phyloP scores from a whole-genome alignment of 1,139 yeast species.

The Trichomonascaceae sp. region DNA sequence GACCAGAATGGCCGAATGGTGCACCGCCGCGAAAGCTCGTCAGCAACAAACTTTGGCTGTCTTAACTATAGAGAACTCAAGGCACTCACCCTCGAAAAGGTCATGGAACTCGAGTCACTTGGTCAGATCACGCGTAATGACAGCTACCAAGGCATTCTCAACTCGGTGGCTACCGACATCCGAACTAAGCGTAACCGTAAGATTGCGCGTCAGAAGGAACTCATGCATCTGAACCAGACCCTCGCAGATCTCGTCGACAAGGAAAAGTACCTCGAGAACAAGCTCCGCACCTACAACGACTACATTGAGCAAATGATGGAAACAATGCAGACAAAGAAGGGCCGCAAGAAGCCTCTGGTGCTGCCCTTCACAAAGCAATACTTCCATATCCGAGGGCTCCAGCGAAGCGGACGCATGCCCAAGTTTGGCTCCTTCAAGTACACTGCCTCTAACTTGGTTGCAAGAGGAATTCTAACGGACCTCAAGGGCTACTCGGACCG shows the following conservation, averaged over 20 bases:
- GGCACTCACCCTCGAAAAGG: slow-evolving; percentile 57
- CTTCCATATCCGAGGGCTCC: slow-evolving; percentile 62
- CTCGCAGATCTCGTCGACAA: slow-evolving; percentile 48
- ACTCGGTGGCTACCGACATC: slow-evolving; percentile 77
- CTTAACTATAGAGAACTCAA: slow-evolving; percentile 57
- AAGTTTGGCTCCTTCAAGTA: slow-evolving; percentile 77
- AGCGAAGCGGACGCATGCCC: slow-evolving; percentile 54
- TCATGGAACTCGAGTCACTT: slow-evolving; percentile 60
- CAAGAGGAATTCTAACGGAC: slow-evolving; percentile 53
- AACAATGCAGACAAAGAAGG: slow-evolving; percentile 44
- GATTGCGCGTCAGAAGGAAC: slow-evolving; percentile 45
- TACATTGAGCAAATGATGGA: slow-evolving; percentile 58
- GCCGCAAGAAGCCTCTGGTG: slow-evolving; percentile 34
- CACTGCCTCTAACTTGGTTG: slow-evolving; percentile 61
- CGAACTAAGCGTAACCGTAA: slow-evolving; percentile 66
- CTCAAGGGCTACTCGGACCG: slow-evolving; percentile 36
- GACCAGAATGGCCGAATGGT: too few species aligned
- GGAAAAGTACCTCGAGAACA: slow-evolving; percentile 45
- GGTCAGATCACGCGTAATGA: slow-evolving; percentile 55
- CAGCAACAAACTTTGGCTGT: not conserved
- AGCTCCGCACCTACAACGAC: slow-evolving; percentile 51
- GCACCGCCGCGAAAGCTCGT: too few species aligned
- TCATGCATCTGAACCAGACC: slow-evolving; percentile 47
- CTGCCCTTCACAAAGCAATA: slow-evolving; percentile 69
- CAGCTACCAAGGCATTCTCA: slow-evolving; percentile 66